These are phyloP conservation scores for Helotiales sp. DNA, from an alignment of 2,329 filamentous ascomycete species.

Conservation along the genomic window DNA sequence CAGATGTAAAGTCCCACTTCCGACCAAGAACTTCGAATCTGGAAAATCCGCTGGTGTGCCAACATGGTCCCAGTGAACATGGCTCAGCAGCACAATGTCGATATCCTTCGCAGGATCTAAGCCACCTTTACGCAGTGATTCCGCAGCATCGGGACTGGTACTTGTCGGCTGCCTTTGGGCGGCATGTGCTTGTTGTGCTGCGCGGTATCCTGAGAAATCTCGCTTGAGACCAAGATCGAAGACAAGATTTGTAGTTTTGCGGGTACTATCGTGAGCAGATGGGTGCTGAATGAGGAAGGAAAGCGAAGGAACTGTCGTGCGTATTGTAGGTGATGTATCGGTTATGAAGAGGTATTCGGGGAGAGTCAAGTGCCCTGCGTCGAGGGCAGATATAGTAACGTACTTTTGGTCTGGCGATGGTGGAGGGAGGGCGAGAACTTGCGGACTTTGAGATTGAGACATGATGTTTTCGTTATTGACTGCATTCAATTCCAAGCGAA, in stretches of 20 bases:
- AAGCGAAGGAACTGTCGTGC: slow-evolving; percentile 56
- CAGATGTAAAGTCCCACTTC: slow-evolving; percentile 51
- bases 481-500: background rate
- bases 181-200: slow-evolving; percentile 52
- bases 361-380: slow-evolving; percentile 51
- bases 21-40: slow-evolving; percentile 55
- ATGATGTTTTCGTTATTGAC: background rate
- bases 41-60: slow-evolving; percentile 60
- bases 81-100: slow-evolving; percentile 49
- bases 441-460: background rate
- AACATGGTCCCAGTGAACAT: slow-evolving; percentile 63
- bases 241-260: slow-evolving; percentile 45
- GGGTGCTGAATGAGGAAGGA: slow-evolving; percentile 58
- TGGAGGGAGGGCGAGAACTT: slow-evolving; percentile 12
- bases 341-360: slow-evolving; percentile 53
- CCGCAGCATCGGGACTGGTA: slow-evolving; percentile 51
- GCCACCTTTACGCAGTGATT: slow-evolving; percentile 46
- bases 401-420: slow-evolving; percentile 27
- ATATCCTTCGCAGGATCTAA: slow-evolving; percentile 35
- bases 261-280: slow-evolving; percentile 30
- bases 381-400: slow-evolving; percentile 46
- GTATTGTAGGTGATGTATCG: slow-evolving; percentile 49
- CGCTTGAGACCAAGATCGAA: slow-evolving; percentile 60
- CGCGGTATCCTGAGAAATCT: slow-evolving; percentile 50
- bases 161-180: slow-evolving; percentile 51